Percentiles rank a stretch among this genome's conserved stretches.
These are phyloP conservation scores for Lepiota venenata DNA, from an alignment of 768 basidiomycete genomes.

Conservation along the genomic window DNA sequence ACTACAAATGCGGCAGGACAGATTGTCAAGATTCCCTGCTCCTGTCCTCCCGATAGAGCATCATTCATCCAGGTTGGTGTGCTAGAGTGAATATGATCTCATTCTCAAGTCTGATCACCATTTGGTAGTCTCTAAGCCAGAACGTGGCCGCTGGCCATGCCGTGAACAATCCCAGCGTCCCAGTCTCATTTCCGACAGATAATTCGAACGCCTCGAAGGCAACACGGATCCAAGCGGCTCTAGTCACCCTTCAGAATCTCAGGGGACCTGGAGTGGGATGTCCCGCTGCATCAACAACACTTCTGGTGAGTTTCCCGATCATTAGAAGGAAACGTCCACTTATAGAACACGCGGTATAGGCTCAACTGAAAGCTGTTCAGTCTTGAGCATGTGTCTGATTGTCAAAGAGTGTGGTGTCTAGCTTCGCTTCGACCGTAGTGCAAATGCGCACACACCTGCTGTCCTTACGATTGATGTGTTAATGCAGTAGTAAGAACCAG, in stretches of 20 bases:
- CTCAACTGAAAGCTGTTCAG: constrained; percentile 25
- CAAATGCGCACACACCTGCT: background rate
- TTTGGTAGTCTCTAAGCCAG: constrained; percentile 38
- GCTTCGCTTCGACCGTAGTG: no score
- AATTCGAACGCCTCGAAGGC: constrained; percentile 48
- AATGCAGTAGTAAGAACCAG: background rate
- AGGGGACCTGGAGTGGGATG: constrained; percentile 68
- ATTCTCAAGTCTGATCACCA: background rate
- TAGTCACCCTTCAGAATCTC: constrained; percentile 71
- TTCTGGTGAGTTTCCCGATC: constrained; percentile 33
- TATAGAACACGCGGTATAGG: constrained; percentile 12
- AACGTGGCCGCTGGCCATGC: constrained; percentile 63
- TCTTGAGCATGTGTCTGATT: background rate
- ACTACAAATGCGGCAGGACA: constrained; percentile 48
- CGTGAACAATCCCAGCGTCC: constrained; percentile 55
- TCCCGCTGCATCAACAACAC: constrained; percentile 59
- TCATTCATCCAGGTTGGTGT: constrained; percentile 45
- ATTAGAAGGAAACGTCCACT: background rate
- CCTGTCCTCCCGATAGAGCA: constrained; percentile 56
- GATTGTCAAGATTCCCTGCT: constrained; percentile 62
- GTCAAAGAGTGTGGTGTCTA: background rate
- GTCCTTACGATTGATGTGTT: background rate
- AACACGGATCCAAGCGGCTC: constrained; percentile 54
- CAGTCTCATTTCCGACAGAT: constrained; percentile 62
- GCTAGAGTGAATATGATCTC: background rate